Base-by-base conservation (phyloP, 345 rosid species). In the Euphorbia tirucalli region DNA sequence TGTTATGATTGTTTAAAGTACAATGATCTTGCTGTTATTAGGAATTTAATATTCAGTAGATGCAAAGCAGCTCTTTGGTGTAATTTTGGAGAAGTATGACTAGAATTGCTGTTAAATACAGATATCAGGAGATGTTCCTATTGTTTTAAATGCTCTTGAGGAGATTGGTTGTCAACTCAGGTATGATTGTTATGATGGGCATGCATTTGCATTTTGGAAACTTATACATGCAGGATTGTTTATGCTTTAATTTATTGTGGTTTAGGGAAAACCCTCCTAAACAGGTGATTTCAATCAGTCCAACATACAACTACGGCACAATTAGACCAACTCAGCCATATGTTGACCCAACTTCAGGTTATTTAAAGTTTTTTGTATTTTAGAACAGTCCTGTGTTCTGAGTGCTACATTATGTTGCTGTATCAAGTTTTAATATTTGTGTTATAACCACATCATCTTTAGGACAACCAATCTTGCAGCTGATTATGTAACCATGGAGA, bases 381-480 rank as follows among this genome's bases (percentile, higher is more conserved):
- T 11, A 37, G 32, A 60, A 68, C 11, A 71, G 49, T 28, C 66
- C 28, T 28, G 61, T 58, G 64, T 73, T 66, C 44, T 13, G 44
- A 68, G 59, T 78, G 82, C 80, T 75, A 59, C 78, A 52, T 39
- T 59, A 59, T 30, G 80, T 75, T 75, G 79, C 78, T 64, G 65
- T 66, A 62, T 74, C 79, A 82, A 76, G 79, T 84, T 79, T 80
- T 80, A 79, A 78, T 85, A 74, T 80, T 80, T 76, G 78, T 83
- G 75, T 75, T 80, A 76, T 76, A 80, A 85, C 76, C 77, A 76
- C 86, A 79, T 85, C 86, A 85, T 81, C 87, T 84, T 83, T 81
- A 85, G 86, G 87, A 79, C 83, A 83, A 85, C 75, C 87, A 80
- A 80, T 87, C 85, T 83, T 85, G 86, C 91, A 87, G 93, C 89